Conservation (phyloP, 208 protist genomes). For the Tritrichomonas foetus region DNA sequence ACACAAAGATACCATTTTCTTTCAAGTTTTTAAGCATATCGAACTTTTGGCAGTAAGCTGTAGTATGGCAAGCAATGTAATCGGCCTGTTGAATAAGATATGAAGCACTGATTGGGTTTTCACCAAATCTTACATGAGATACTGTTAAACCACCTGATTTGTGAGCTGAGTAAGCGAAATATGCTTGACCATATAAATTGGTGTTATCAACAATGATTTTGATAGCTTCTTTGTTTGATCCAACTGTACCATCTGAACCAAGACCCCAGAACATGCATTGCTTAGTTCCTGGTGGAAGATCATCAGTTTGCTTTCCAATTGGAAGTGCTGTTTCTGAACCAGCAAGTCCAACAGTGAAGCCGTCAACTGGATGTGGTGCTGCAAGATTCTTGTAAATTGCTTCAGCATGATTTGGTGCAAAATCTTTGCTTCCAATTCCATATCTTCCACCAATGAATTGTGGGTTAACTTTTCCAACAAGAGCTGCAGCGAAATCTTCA, state of each 20-base stretch:
- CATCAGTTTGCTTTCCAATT: neutral
- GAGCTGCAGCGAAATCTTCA: slow-evolving; percentile 60
- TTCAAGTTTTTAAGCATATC: slow-evolving; percentile 50
- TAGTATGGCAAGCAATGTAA: slow-evolving; percentile 62
- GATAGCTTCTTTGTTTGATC: slow-evolving; percentile 68
- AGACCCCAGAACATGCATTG: slow-evolving; percentile 65
- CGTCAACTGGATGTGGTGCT: slow-evolving; percentile 49
- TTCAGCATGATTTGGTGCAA: slow-evolving; percentile 57
- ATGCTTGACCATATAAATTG: slow-evolving; percentile 56
- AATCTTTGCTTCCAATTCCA: slow-evolving; percentile 67
- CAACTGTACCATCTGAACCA: slow-evolving; percentile 67
- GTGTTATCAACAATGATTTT: slow-evolving; percentile 66
- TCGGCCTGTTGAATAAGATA: slow-evolving; percentile 63
- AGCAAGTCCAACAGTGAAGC: slow-evolving; percentile 65
- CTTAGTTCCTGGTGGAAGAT: neutral
- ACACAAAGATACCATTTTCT: slow-evolving; percentile 55
- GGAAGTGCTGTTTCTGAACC: slow-evolving; percentile 63
- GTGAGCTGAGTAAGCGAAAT: neutral
- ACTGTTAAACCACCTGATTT: slow-evolving; percentile 31
- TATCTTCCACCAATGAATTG: slow-evolving; percentile 64
- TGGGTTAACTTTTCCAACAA: too few relatives aligned
- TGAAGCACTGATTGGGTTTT: slow-evolving; percentile 56
- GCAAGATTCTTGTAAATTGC: slow-evolving; percentile 62
- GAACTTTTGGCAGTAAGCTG: slow-evolving; percentile 58
- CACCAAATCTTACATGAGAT: slow-evolving; percentile 68